These are phyloP conservation scores for Pseudogymnoascus sp. DNA, from an alignment of 2,329 filamentous ascomycete genomes.

Conservation along the genomic window DNA sequence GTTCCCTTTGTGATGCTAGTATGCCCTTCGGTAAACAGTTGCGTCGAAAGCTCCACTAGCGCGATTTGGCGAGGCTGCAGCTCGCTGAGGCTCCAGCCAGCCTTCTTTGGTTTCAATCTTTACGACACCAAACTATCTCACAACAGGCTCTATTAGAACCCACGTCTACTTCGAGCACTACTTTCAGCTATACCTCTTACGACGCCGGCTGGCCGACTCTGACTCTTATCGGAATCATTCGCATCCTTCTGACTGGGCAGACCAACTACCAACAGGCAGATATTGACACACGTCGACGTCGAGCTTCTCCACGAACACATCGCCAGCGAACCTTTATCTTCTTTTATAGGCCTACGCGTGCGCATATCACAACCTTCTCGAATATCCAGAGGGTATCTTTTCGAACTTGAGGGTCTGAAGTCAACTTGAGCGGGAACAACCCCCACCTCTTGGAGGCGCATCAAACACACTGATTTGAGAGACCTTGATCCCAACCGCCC, in stretches of 20 bases:
- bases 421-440: background rate
- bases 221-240: background rate
- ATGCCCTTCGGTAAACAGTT: background rate
- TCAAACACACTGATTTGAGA: background rate
- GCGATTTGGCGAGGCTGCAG: conserved; percentile 7
- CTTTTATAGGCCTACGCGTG: background rate
- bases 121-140: background rate
- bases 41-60: conserved; percentile 7
- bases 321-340: background rate
- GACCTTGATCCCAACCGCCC: background rate
- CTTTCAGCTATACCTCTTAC: background rate
- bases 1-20: conserved; percentile 1
- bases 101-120: background rate
- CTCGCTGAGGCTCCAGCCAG: background rate
- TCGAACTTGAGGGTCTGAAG: background rate
- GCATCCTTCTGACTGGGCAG: background rate
- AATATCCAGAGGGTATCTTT: background rate
- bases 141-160: background rate
- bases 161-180: background rate
- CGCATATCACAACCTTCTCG: background rate
- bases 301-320: background rate
- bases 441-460: background rate
- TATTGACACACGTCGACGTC: background rate
- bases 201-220: background rate
- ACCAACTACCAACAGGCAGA: background rate